Conservation (phyloP, 202 grass and related monocot species). For the Schoenoplectus tabernaemontani region DNA sequence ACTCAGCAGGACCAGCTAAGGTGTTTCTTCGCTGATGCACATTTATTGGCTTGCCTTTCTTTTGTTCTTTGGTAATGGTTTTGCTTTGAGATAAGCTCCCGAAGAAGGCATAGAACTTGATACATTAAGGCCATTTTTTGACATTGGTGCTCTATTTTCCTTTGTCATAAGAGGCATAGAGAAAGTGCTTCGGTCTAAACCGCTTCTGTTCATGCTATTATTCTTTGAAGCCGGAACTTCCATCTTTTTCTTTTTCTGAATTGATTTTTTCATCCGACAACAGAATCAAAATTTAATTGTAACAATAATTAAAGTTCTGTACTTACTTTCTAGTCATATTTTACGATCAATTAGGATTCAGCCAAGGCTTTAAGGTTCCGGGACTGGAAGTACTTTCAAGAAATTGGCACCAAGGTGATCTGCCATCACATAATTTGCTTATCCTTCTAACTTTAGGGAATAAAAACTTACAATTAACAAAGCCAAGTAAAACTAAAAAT, state of each 20-base stretch:
- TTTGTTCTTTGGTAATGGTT: constrained; percentile 4
- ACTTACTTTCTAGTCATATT: background rate
- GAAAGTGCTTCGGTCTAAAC: background rate
- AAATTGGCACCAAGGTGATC: background rate
- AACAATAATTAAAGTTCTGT: background rate
- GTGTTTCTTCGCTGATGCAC: constrained; percentile 15
- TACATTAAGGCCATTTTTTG: background rate
- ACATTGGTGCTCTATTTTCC: constrained; percentile 2
- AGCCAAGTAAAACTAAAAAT: background rate
- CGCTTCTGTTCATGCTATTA: background rate
- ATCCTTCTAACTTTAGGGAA: background rate
- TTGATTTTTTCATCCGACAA: background rate
- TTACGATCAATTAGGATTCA: background rate
- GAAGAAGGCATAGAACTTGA: background rate
- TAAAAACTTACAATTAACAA: background rate
- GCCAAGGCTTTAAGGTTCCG: background rate
- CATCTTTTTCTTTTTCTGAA: background rate
- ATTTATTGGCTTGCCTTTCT: background rate
- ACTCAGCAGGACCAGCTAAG: background rate
- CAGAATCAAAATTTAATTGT: background rate
- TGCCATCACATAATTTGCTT: background rate
- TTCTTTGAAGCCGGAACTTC: background rate
- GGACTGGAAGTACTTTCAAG: background rate
- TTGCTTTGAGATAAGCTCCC: constrained; percentile 13
- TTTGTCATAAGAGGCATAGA: constrained; percentile 16